Evolutionary conservation across 2,329 filamentous ascomycete genomes (phyloP).

Genomic region (Fusarium neocosmosporiellum): DNA sequence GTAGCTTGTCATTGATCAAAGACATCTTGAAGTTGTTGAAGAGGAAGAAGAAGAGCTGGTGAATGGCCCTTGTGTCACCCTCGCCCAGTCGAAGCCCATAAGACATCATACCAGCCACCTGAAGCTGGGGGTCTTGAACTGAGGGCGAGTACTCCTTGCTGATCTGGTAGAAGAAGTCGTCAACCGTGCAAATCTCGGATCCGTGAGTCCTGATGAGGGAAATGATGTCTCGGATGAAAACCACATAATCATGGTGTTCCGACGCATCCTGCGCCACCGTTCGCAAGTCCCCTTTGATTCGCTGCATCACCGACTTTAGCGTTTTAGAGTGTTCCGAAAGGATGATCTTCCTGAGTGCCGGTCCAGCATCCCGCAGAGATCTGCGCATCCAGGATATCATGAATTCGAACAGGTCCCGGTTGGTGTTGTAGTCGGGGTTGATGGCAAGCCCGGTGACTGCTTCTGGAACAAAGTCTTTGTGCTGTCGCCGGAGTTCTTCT

Average conservation of each 20-base stretch:
- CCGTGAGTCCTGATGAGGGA: slow-evolving; percentile 65
- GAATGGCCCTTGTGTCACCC: slow-evolving; percentile 58
- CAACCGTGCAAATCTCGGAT: slow-evolving; percentile 63
- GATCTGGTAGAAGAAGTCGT: slow-evolving; percentile 67
- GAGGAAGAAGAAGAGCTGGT: slow-evolving; percentile 67
- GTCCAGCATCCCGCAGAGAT: slow-evolving; percentile 54
- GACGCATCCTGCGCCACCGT: slow-evolving; percentile 48
- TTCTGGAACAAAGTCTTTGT: slow-evolving; percentile 57
- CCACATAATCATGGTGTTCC: slow-evolving; percentile 60
- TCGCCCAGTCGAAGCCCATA: slow-evolving; percentile 67
- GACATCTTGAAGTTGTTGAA: slow-evolving; percentile 68
- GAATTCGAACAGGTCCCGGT: slow-evolving; percentile 61
- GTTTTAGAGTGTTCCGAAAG: slow-evolving; percentile 56
- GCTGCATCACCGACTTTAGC: slow-evolving; percentile 62
- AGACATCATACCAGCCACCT: slow-evolving; percentile 65
- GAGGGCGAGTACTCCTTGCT: slow-evolving; percentile 67
- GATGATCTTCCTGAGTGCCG: slow-evolving; percentile 50
- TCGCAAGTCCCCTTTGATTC: slow-evolving; percentile 63
- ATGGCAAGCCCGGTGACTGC: slow-evolving; percentile 50
- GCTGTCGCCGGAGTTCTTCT: slow-evolving; percentile 55
- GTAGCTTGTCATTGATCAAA: slow-evolving; percentile 60
- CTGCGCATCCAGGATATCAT: slow-evolving; percentile 63
- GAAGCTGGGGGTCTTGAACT: slow-evolving; percentile 65
- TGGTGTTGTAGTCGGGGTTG: slow-evolving; percentile 60
- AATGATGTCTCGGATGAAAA: slow-evolving; percentile 64